Conservation (phyloP, 805 yeast species). For the Monosporozyma servazzii region DNA sequence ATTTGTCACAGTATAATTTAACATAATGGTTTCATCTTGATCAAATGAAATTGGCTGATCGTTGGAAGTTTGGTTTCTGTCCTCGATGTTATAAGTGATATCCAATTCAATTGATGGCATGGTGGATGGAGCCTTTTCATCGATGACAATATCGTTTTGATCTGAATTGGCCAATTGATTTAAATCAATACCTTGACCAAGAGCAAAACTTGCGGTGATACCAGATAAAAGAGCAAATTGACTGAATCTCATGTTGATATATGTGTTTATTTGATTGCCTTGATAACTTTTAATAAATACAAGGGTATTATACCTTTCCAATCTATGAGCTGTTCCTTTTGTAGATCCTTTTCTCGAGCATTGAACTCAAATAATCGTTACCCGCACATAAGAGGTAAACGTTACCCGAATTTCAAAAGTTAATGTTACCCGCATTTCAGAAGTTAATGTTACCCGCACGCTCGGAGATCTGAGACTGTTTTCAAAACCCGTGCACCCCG, state of each 20-base stretch:
- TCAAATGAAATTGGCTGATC: constrained; percentile 11
- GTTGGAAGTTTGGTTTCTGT: constrained; percentile 26
- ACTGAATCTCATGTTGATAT: constrained; percentile 6
- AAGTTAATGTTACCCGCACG: too few species aligned
- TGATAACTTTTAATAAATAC: too few species aligned
- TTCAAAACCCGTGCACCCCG: too few species aligned
- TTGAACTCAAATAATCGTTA: too few species aligned
- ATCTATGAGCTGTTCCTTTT: too few species aligned
- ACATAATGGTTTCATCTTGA: constrained; percentile 45
- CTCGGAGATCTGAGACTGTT: too few species aligned
- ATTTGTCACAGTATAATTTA: constrained; percentile 46
- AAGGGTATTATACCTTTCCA: too few species aligned
- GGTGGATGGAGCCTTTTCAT: constrained; percentile 3
- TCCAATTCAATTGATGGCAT: constrained; percentile 29
- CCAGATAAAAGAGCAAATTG: constrained; percentile 4
- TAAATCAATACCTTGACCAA: constrained; percentile 4
- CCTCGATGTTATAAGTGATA: constrained; percentile 42
- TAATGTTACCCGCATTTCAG: too few species aligned
- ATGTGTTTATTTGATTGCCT: neutral
- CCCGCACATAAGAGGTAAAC: too few species aligned
- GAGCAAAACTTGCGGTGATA: constrained; percentile 2
- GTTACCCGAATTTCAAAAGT: too few species aligned
- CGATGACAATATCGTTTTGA: neutral
- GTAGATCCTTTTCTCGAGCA: too few species aligned
- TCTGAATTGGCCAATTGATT: neutral